phyloP scores from a whole-genome alignment of 129 eudicot species.

The Centaurea solstitialis region DNA sequence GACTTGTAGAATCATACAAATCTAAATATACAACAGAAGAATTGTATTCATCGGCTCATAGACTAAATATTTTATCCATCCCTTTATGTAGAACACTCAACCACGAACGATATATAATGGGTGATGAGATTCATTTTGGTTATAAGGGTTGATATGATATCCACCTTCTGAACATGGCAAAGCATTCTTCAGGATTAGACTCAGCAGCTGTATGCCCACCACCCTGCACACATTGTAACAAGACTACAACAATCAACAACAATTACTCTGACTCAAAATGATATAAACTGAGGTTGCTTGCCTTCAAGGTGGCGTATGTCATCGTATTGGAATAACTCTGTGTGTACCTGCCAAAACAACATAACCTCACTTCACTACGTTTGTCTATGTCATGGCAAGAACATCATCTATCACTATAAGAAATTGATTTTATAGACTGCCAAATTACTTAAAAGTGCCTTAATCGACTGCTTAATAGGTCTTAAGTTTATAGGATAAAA shows the following conservation, averaged over 20 bases:
- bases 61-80: neutral
- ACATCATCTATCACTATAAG: neutral
- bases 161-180: slow-evolving; percentile 57
- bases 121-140: neutral
- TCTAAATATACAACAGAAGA: neutral
- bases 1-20: neutral
- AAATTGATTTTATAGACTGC: neutral
- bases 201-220: slow-evolving; percentile 61
- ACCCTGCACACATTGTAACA: slow-evolving; percentile 30
- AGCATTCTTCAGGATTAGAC: slow-evolving; percentile 44
- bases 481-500: neutral
- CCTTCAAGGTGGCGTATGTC: slow-evolving; percentile 69
- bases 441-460: neutral
- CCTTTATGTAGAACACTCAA: neutral
- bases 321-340: slow-evolving; percentile 53
- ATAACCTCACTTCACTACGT: neutral
- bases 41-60: neutral
- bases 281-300: slow-evolving; percentile 17
- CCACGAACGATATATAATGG: neutral
- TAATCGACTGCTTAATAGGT: neutral
- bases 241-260: neutral
- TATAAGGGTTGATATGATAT: slow-evolving; percentile 34
- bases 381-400: neutral
- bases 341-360: slow-evolving; percentile 35
- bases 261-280: neutral